Conservation (phyloP, 2,329 filamentous ascomycete species). For the Trichoderma polysporum region DNA sequence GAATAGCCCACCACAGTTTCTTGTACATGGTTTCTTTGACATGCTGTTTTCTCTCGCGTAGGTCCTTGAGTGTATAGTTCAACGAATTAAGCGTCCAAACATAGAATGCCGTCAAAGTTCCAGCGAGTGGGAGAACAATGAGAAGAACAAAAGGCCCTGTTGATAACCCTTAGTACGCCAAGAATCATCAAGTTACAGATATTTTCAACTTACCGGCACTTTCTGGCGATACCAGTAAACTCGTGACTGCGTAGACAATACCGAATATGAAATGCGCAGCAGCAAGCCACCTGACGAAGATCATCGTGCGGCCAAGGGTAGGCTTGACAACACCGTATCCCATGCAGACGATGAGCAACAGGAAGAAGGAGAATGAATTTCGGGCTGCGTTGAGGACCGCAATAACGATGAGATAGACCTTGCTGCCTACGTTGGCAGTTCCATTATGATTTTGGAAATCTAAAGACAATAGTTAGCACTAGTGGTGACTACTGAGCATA, state of each 20-base stretch:
- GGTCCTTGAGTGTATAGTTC: conserved; percentile 91
- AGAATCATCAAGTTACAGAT: not conserved
- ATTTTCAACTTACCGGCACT: conserved; percentile 59
- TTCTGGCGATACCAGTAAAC: conserved; percentile 84
- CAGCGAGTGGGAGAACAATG: conserved; percentile 88
- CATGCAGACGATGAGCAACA: conserved; percentile 98
- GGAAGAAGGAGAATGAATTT: conserved; percentile 98
- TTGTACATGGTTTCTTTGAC: conserved; percentile 96
- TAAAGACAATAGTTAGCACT: conserved; percentile 31
- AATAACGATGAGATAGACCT: conserved; percentile 86
- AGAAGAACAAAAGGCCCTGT: conserved; percentile 83
- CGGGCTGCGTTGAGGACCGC: conserved; percentile 88
- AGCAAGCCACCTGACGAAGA: conserved; percentile 86
- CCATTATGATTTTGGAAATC: conserved; percentile 93
- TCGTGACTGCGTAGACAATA: conserved; percentile 87
- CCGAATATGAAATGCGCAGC: conserved; percentile 94
- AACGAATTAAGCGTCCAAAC: conserved; percentile 98
- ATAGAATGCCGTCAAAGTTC: conserved; percentile 92
- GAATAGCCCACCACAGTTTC: conserved; percentile 97
- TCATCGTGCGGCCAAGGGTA: conserved; percentile 88
- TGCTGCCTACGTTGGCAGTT: conserved; percentile 70
- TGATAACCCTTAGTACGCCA: not conserved
- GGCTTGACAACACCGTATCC: conserved; percentile 97
- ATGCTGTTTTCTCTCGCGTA: conserved; percentile 90
- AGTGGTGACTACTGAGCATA: not conserved